These are phyloP conservation scores for Globisporangium radiosum DNA, from an alignment of 352 stramenopile species.

Conservation along the genomic window DNA sequence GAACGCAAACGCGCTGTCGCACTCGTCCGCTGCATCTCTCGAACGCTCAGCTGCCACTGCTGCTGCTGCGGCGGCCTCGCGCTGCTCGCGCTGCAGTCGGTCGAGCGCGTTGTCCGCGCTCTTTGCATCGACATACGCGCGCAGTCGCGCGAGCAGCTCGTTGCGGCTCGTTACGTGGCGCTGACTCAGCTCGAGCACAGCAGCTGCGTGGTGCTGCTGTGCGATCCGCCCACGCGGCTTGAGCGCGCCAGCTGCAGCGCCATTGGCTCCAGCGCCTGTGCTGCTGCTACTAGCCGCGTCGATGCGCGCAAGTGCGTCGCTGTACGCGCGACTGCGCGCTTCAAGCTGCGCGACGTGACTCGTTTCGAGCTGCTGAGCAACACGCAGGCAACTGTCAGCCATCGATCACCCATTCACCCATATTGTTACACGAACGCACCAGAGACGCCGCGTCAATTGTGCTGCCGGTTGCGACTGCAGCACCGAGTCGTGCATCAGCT, in stretches of 20 bases:
- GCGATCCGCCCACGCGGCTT: background rate
- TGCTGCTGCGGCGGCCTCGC: background rate
- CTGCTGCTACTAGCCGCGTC: background rate
- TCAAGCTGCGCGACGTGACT: constrained; percentile 7
- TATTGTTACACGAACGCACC: background rate
- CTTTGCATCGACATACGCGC: constrained; percentile 5
- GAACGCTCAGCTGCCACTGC: background rate
- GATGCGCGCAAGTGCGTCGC: constrained; percentile 3
- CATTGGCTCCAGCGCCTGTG: background rate
- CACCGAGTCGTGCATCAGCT: background rate
- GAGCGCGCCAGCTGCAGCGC: background rate
- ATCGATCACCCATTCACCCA: too few species aligned
- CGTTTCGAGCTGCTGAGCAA: background rate
- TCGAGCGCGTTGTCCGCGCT: background rate
- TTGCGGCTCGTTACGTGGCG: constrained; percentile 7
- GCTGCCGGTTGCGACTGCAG: too few species aligned
- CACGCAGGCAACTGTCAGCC: too few species aligned
- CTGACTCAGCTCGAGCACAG: constrained; percentile 2
- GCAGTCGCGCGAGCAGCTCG: constrained; percentile 3
- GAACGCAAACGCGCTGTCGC: background rate
- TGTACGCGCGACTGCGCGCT: constrained; percentile 2
- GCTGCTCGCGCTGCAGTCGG: background rate
- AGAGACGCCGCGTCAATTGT: background rate
- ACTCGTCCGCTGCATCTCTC: background rate
- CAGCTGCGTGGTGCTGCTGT: background rate